Base-by-base conservation (phyloP, 768 basidiomycete species). In the Harrya chromipes region DNA sequence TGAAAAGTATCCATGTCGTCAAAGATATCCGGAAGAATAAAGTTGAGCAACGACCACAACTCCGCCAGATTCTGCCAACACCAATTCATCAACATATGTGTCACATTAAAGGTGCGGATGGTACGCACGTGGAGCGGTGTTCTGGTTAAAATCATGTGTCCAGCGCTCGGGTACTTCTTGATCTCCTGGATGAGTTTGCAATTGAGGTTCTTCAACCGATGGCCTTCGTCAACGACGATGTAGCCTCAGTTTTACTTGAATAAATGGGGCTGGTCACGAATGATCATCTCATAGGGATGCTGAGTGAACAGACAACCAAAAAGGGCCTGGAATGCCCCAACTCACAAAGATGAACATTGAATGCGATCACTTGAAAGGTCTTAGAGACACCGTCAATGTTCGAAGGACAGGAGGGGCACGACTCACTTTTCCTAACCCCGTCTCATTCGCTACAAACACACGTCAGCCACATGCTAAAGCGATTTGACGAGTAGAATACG, bases 191-290 rank as follows among this genome's bases (percentile, higher is more conserved):
- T 90, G 16, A 97, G 80, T 72, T 82, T 86, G 69, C 92, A 93
- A 61, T 97, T 82, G 50, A 95, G 74, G 61, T 99, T 99, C 74
- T 98, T 98, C 64, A 99, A 68, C 20, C 95, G 76, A 69, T 99
- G 97, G 0, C 95, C 92, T 69, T 95, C 92, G 64, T 94, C 92
- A 3, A 99, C 95, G 51, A 98, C 90, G 64, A 98, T 91, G 63
- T 94, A 97, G 21, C 89, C 84, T 87, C 87, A 91, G 37, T 80
- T 70, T 64, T 88, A 89, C 50, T 77, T 77, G 40, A 73, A 68
- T 45, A 87, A 76, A 58, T 84, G 78, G 33, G 74, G 68, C 26
- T 84, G 80, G 66, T 97, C 89, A 52, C 81, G 87, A 62, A 94
- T 94, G 56, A 94, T 82, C 65, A 97, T 89, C 64, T 98, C 90